Evolutionary conservation across 2,329 filamentous ascomycete genomes (phyloP).

Genomic region (Fusarium secorum): DNA sequence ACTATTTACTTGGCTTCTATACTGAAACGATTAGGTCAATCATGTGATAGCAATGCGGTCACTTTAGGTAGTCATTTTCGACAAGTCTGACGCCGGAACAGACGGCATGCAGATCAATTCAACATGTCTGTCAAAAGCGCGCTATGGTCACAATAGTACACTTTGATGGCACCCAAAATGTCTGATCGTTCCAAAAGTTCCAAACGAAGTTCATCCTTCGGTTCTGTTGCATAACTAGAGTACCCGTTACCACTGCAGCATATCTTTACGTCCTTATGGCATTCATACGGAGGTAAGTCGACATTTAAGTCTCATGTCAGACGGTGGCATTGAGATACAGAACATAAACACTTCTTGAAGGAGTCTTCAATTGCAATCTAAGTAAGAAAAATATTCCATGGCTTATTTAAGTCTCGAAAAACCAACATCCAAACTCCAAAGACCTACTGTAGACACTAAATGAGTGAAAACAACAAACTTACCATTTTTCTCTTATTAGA

Average conservation of each 20-base stretch:
- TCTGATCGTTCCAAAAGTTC: not conserved
- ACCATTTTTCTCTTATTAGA: accelerated
- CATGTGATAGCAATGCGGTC: not conserved
- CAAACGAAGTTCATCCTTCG: accelerated
- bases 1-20: not conserved
- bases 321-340: accelerated
- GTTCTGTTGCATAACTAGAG: accelerated
- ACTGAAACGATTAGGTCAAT: accelerated
- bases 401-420: accelerated
- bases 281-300: not conserved
- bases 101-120: not conserved
- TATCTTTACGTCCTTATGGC: accelerated
- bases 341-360: accelerated
- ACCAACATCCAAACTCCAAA: accelerated
- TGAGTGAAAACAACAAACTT: not conserved
- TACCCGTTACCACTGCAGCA: no score
- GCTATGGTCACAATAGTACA: not conserved
- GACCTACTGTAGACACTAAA: not conserved
- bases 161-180: not conserved
- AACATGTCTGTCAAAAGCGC: accelerated
- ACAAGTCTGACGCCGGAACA: not conserved
- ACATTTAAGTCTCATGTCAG: accelerated
- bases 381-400: not conserved
- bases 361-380: not conserved
- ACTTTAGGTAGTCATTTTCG: accelerated